Evolutionary conservation across 1,284 basidiomycete genomes (phyloP), one percentile per base, ranked within the genome.

Genomic region (Cryptococcus sp.): DNA sequence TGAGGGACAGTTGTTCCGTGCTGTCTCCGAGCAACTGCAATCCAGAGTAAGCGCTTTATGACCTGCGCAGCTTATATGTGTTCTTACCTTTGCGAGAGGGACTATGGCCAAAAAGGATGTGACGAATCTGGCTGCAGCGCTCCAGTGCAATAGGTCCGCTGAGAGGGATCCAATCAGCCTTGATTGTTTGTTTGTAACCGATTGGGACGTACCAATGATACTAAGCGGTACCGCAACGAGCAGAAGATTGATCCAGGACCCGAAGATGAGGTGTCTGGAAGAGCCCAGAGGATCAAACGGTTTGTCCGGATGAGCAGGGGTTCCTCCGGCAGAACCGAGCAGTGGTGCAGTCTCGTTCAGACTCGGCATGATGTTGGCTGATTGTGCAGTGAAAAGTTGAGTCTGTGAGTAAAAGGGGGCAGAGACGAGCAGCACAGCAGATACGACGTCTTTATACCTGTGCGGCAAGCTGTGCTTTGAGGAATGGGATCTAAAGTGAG

Each of bases 61-160:
- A 29, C 7, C 10, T 40, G 15, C 16, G 29, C 34, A 40, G 39
- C 13, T 29, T 37, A 22, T 1, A n/a, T 5, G 7, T 4, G 51
- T 68, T 40, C 29, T 7, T 63, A 87, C 89, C 79, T 88, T 87
- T 43, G 89, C 89, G 38, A 94, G 82, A n/a, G 91, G 91, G 54
- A 94, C 82, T 65, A 95, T 93, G 7, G 91, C 89, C 41, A 92
- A 71, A 76, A 94, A 95, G 59, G 88, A 89, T 72, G 90, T 88
- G 6, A 79, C 78, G 70, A 94, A 95, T n/a, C 89, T 85, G 44
- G 88, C 81, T 10, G 84, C 87, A n/a, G 89, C 88, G 78, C 90
- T 88, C 89, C 88, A 90, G 64, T 66, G 52, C 17, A 74, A 50
- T 46, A 58, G 52, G 47, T 76, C 74, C 47, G 73, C 76, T 76